Evolutionary conservation across 148 eudicot species (phyloP).

Genomic region (Euryodendron excelsum): DNA sequence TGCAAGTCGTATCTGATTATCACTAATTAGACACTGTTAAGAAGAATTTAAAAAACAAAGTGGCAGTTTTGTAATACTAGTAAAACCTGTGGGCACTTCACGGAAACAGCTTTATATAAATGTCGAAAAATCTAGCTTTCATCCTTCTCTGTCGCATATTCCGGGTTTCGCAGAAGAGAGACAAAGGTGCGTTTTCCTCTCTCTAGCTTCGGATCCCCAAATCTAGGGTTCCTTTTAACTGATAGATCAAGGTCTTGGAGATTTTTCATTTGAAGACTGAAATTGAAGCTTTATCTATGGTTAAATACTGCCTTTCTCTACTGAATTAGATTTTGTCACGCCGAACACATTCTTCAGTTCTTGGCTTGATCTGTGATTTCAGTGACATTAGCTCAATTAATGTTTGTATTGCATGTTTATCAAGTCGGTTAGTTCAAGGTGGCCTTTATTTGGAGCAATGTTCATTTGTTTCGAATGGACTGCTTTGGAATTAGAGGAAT

Average conservation of each 20-base stretch:
- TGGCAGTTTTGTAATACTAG: constrained; percentile 1
- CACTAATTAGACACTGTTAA: not conserved
- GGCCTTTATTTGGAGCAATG: not conserved
- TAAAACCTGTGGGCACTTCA: not conserved
- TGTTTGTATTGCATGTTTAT: not conserved
- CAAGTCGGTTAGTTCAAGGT: not conserved
- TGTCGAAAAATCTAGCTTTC: not conserved
- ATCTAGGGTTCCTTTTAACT: constrained; percentile 34
- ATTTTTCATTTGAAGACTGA: not conserved
- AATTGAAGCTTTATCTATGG: not conserved
- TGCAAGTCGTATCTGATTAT: not conserved
- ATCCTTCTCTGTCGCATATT: constrained; percentile 21
- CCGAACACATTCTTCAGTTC: not conserved
- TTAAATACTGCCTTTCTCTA: not conserved
- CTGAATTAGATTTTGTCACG: not conserved
- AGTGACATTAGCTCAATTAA: not conserved
- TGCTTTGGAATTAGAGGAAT: not conserved
- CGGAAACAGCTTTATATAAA: not conserved
- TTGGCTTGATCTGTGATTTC: not conserved
- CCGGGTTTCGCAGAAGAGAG: constrained; percentile 24
- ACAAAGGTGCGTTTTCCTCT: constrained; percentile 26
- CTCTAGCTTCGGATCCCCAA: constrained; percentile 46
- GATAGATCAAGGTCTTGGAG: not conserved
- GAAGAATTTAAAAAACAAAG: not conserved
- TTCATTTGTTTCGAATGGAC: not conserved